Conservation (phyloP, 495 filamentous ascomycete species). For the Hypoxylon cercidicola region DNA sequence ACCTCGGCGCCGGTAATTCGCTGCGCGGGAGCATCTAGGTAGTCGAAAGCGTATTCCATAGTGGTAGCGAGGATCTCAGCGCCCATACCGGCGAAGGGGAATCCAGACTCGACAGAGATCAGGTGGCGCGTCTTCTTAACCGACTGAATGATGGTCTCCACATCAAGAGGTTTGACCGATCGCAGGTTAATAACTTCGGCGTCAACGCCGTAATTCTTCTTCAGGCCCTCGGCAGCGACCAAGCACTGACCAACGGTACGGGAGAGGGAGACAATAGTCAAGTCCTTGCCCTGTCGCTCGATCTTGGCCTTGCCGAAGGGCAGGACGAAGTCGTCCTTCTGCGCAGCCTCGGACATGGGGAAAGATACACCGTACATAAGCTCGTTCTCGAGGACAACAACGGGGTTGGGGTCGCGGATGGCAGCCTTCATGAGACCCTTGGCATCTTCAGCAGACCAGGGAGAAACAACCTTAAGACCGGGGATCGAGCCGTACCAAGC, state of each 20-base stretch:
- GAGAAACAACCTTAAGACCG: slow-evolving; percentile 93
- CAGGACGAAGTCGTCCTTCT: slow-evolving; percentile 94
- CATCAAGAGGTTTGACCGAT: slow-evolving; percentile 94
- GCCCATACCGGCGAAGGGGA: slow-evolving; percentile 90
- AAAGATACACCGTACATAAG: slow-evolving; percentile 93
- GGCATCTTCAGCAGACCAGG: slow-evolving; percentile 96
- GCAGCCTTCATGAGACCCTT: slow-evolving; percentile 98
- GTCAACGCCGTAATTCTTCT: slow-evolving; percentile 96
- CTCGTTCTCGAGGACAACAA: slow-evolving; percentile 96
- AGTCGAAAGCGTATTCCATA: slow-evolving; percentile 99
- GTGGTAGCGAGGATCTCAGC: slow-evolving; percentile 92
- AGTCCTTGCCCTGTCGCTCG: slow-evolving; percentile 92
- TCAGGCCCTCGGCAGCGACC: slow-evolving; percentile 84
- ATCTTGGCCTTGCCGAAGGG: slow-evolving; percentile 99
- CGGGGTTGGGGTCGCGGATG: slow-evolving; percentile 97
- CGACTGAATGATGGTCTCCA: slow-evolving; percentile 93
- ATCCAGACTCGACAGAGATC: slow-evolving; percentile 93
- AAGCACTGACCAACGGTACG: slow-evolving; percentile 95
- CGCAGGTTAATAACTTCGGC: slow-evolving; percentile 98
- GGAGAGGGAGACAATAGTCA: slow-evolving; percentile 94
- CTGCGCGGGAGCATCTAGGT: slow-evolving; percentile 91
- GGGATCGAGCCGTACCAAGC: slow-evolving; percentile 99
- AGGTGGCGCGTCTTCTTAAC: slow-evolving; percentile 98
- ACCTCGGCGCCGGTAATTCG: slow-evolving; percentile 96
- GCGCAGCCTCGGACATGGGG: slow-evolving; percentile 95